Base-by-base conservation (phyloP, 2,329 filamentous ascomycete species). In the Trichophyton simii region DNA sequence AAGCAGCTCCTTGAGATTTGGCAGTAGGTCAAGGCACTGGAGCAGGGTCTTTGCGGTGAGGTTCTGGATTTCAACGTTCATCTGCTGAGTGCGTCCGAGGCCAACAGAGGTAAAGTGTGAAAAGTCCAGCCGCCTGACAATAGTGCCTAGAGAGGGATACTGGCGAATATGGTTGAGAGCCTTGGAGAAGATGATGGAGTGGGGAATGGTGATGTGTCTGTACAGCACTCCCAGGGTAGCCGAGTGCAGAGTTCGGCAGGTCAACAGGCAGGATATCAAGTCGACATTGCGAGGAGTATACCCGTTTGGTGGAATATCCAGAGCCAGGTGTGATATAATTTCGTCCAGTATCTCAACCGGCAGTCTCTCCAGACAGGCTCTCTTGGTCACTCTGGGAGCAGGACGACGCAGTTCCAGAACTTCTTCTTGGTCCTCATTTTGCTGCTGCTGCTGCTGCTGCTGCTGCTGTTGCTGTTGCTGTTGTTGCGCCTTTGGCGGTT, bases 21-120 rank as follows among this genome's bases (percentile, higher is more conserved):
- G 87, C 3, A 87, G 85, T 63, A 91, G 76, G 65, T 87, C 78
- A 60, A 94, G 77, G 71, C 87, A 91, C 71, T 85, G 80, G 59
- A 87, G 75, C 57, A 94, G 79, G 3, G 88, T 92, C 69, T 83
- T 82, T 13, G 86, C 79, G 20, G 88, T 92, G 68, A 94, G 73
- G 74, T 91, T 91, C 69, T 83, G 84, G 62, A 88, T 88, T 72
- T 87, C 82, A 22, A 82, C 81, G 62, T 89, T 86, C 80, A 90
- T 87, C 72, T 85, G 84, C 66, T 85, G 86, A 15, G 87, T 89
- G 63, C 83, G 82, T 69, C 91, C 90, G 65, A 90, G 79, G 61
- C 87, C 87, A 60, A 87, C 84, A 22, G 88, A 88, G 71, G 89
- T 91, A 75, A 91, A 91, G 77, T 91, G 88, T 64, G 87, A 91